Evolutionary conservation across 2,329 filamentous ascomycete genomes (phyloP).

Genomic region (Tolypocladium pustulatum): DNA sequence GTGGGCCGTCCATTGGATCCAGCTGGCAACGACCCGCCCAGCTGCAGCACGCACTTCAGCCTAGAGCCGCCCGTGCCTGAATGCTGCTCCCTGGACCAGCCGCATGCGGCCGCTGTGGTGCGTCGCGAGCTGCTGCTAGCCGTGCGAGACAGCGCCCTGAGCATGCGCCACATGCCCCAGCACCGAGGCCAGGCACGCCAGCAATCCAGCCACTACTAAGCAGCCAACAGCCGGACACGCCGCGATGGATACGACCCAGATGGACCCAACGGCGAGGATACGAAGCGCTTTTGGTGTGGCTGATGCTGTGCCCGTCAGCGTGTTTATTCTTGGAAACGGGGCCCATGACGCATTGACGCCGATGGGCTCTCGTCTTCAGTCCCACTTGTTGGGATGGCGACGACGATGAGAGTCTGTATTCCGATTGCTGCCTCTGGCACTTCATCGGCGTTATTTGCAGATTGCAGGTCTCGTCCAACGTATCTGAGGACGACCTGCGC

Average conservation of each 20-base stretch:
- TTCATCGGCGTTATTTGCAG: not conserved
- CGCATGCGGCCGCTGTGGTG: not conserved
- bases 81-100: not conserved
- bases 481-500: no score
- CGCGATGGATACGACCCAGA: not conserved
- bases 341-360: not conserved
- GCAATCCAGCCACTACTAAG: no score
- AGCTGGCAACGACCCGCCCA: no score
- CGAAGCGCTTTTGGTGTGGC: not conserved
- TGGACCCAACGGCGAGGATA: no score
- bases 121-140: not conserved
- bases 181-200: no score
- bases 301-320: not conserved
- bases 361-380: not conserved
- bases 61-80: not conserved
- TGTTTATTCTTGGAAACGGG: slow-evolving; percentile 2
- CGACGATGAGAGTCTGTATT: no score
- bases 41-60: no score
- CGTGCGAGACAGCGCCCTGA: no score
- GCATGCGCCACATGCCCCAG: no score
- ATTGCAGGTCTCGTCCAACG: no score
- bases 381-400: no score
- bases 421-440: no score
- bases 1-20: not conserved
- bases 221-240: not conserved